Evolutionary conservation across 352 stramenopile species (phyloP).

Genomic region (Salisapilia sapeloensis): DNA sequence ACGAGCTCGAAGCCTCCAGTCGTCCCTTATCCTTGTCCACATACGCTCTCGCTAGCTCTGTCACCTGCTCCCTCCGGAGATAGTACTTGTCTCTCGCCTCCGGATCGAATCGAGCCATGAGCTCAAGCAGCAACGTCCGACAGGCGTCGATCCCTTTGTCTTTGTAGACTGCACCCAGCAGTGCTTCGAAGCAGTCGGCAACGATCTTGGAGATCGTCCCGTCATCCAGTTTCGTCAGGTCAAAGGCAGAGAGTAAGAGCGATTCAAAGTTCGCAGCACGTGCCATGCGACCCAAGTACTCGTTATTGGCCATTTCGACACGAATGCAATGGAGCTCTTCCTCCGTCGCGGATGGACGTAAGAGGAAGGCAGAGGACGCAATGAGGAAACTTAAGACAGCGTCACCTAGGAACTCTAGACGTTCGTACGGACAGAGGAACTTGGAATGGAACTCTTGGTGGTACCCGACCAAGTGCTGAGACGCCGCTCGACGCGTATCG

Average conservation of each 20-base stretch:
- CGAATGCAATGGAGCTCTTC: slow-evolving; percentile 49
- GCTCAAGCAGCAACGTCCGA: slow-evolving; percentile 31
- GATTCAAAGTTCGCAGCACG: slow-evolving; percentile 55
- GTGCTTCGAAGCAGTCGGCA: slow-evolving; percentile 66
- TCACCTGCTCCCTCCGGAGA: slow-evolving; percentile 35
- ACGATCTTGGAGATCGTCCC: slow-evolving; percentile 55
- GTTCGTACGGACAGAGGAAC: slow-evolving; percentile 67
- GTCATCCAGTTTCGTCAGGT: slow-evolving; percentile 28
- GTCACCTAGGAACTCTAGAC: slow-evolving; percentile 73
- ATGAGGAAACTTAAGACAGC: slow-evolving; percentile 72
- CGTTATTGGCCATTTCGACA: slow-evolving; percentile 63
- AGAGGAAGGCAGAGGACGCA: slow-evolving; percentile 63
- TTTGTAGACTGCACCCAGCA: slow-evolving; percentile 65
- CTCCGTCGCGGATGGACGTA: slow-evolving; percentile 42
- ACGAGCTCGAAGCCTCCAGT: slow-evolving; percentile 36
- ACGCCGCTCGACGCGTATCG: slow-evolving; percentile 28
- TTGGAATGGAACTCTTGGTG: slow-evolving; percentile 61
- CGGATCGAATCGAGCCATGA: slow-evolving; percentile 35
- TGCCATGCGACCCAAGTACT: slow-evolving; percentile 57
- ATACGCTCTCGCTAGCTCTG: slow-evolving; percentile 16
- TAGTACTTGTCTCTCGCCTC: slow-evolving; percentile 39
- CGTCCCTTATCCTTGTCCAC: slow-evolving; percentile 28
- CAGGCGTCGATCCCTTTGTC: slow-evolving; percentile 63
- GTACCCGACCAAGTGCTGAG: slow-evolving; percentile 51
- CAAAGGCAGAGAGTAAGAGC: slow-evolving; percentile 54